Evolutionary conservation across 2,329 filamentous ascomycete genomes (phyloP), one percentile per base, ranked within the genome.

Genomic region (Ophiostoma ulmi): DNA sequence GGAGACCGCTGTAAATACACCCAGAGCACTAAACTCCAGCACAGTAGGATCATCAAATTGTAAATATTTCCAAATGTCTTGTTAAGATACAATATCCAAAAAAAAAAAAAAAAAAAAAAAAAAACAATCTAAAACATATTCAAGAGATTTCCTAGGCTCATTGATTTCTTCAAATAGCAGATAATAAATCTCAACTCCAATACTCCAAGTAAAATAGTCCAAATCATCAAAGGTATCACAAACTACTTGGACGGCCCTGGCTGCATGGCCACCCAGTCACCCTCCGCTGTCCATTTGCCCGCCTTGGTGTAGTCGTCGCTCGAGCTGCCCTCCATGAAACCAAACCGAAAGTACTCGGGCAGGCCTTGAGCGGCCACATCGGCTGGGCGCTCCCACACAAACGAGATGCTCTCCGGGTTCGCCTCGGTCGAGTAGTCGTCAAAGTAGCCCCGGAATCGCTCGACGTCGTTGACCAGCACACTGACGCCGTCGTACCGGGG

Each of bases 381-480:
- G 22, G 67, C 70, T 63, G 70, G 31, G 5, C 72, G 71, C 69
- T 71, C 64, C 72, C 72, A 73, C 14, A 61, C 39, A 65, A 73
- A 73, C 10, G 67, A 61, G 11, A 69, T 58, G 31, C 63, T 20
- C 44, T 52, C 31, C 39, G 35, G 66, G 26, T 39, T 26, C 14
- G 61, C 61, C 14, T 67, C 68, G 26, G 26, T 8, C n/a, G 67
- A 82, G 58, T 81, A 83, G 67, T 88, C 85, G 65, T 84, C 85
- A 73, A 90, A 90, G 78, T 90, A 94, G 6, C 86, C 86, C n/a
- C 90, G 82, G 78, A 90, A 93, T 26, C 91, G 83, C 79, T 96
- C 92, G 0, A 96, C 92, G 75, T 96, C 92, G 76, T 96, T 95
- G 74, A 96, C 91, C 0, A 96, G 81, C 20, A 95, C 85, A 76